Conservation (phyloP, 2,329 filamentous ascomycete species). For the Fusarium clavum region DNA sequence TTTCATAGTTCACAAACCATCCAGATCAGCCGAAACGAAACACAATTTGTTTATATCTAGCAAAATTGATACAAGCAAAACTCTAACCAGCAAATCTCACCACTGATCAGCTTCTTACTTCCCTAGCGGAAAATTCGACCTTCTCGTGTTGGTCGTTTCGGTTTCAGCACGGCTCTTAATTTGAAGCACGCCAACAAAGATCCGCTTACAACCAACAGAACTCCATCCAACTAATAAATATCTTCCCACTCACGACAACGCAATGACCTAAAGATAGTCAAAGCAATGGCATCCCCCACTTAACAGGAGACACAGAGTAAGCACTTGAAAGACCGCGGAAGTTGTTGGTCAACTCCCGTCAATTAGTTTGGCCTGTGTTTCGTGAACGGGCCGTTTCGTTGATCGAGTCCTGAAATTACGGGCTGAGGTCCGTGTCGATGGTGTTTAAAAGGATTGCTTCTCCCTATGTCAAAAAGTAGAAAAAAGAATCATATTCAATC, state of each 20-base stretch:
- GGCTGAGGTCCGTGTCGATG: background rate
- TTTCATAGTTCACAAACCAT: background rate
- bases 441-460: slow-evolving; percentile 24
- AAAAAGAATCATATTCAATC: background rate
- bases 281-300: background rate
- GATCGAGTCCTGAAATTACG: slow-evolving; percentile 8
- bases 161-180: slow-evolving; percentile 15
- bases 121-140: background rate
- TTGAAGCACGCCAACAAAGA: background rate
- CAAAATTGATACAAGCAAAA: background rate
- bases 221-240: background rate
- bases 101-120: background rate
- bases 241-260: background rate
- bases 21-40: background rate
- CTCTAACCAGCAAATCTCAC: background rate
- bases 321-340: background rate
- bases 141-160: slow-evolving; percentile 11
- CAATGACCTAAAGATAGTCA: background rate
- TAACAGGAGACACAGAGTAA: background rate
- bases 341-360: background rate
- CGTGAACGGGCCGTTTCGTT: slow-evolving; percentile 10
- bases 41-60: background rate
- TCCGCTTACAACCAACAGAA: background rate
- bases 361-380: background rate
- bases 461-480: slow-evolving; percentile 1